Conservation (phyloP, 2,329 filamentous ascomycete species). For the Venturia nashicola region DNA sequence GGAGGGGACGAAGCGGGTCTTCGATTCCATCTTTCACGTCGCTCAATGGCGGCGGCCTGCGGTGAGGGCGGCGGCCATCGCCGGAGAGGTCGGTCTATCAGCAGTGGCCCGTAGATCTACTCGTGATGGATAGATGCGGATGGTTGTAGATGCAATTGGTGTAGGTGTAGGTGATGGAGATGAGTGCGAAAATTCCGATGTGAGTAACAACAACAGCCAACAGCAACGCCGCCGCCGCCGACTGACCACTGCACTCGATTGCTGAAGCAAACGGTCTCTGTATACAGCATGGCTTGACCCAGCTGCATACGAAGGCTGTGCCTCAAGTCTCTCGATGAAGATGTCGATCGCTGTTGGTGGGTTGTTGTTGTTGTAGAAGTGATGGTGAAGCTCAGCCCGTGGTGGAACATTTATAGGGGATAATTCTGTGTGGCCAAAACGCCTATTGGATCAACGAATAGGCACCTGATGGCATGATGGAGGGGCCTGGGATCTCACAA, state of each 20-base stretch:
- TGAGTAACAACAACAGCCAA: not conserved
- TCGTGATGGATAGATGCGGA: not conserved
- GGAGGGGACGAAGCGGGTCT: not conserved
- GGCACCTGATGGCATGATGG: not conserved
- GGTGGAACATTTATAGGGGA: not conserved
- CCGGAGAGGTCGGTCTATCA: not conserved
- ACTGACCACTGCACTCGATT: not conserved
- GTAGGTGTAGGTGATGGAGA: not conserved
- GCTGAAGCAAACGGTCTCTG: not conserved
- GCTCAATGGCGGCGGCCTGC: not conserved
- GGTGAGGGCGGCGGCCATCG: not conserved
- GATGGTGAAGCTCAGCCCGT: not conserved
- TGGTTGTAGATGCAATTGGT: too few species aligned
- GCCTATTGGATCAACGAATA: not conserved
- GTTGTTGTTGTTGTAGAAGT: not conserved
- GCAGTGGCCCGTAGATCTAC: not conserved
- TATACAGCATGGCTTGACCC: not conserved
- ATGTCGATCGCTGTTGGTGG: not conserved
- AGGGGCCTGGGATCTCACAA: not conserved
- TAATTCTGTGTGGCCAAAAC: not conserved
- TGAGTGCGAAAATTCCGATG: not conserved
- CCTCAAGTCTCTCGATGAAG: not conserved
- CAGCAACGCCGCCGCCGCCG: not conserved
- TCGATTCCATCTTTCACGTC: not conserved
- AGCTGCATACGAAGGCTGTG: not conserved